Conservation (phyloP, 2,329 filamentous ascomycete species). For the Penicillium sp. region DNA sequence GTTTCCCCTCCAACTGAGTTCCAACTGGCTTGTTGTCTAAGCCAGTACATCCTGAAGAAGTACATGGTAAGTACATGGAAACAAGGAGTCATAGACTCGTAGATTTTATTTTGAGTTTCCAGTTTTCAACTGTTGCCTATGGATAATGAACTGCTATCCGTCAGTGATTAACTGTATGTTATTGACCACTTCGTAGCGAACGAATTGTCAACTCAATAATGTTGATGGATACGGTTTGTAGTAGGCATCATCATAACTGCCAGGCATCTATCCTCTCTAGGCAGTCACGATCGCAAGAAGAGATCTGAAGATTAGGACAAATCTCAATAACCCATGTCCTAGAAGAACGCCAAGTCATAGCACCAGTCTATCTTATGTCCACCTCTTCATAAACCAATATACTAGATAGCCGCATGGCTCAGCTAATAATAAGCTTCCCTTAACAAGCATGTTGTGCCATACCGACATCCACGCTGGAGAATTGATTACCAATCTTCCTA, state of each 20-base stretch:
- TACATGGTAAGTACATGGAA: neutral
- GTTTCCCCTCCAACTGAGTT: neutral
- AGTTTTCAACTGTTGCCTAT: too few species aligned
- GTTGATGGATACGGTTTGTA: neutral
- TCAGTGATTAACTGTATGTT: neutral
- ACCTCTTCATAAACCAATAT: neutral
- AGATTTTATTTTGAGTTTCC: neutral
- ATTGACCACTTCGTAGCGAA: neutral
- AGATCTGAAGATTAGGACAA: constrained; percentile 5
- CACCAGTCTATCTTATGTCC: neutral
- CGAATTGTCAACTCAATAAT: neutral
- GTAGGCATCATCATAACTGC: neutral
- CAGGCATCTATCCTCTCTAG: neutral
- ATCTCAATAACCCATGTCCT: neutral
- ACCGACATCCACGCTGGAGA: neutral
- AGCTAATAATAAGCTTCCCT: constrained; percentile 5
- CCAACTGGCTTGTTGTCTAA: neutral
- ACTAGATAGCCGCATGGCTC: constrained; percentile 3
- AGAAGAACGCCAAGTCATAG: neutral
- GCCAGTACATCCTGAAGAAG: neutral
- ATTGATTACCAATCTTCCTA: constrained; percentile 1
- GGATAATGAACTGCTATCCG: too few species aligned
- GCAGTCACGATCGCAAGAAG: constrained; percentile 4
- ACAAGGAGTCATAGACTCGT: neutral
- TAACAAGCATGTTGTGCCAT: constrained; percentile 11